Conservation (phyloP, 345 rosid genomes). For the Hibiscus tridactylites region DNA sequence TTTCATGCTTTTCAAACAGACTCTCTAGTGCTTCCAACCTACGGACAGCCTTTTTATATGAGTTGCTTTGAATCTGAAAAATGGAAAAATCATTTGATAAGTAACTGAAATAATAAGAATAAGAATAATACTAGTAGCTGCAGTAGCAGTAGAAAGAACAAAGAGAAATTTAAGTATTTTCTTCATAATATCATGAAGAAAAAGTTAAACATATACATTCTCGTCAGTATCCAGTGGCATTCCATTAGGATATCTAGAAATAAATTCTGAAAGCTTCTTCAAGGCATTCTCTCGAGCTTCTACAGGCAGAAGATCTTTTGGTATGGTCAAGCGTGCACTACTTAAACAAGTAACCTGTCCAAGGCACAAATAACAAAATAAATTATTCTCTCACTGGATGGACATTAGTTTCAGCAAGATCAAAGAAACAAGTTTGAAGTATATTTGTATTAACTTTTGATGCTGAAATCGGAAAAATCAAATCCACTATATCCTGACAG, state of each 20-base stretch:
- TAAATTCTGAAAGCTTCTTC: constrained; percentile 71
- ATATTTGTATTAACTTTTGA: not conserved
- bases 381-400: constrained; percentile 9
- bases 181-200: constrained; percentile 6
- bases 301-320: constrained; percentile 74
- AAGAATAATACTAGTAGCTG: too few species aligned
- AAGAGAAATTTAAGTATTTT: not conserved
- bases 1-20: constrained; percentile 79
- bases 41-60: constrained; percentile 68
- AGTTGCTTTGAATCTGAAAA: constrained; percentile 60
- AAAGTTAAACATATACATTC: constrained; percentile 41
- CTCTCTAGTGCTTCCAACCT: constrained; percentile 81
- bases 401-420: not conserved
- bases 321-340: constrained; percentile 63
- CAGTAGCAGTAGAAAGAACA: not conserved
- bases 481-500: not conserved
- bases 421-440: not conserved
- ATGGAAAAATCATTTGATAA: not conserved
- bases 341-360: constrained; percentile 68
- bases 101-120: constrained; percentile 9
- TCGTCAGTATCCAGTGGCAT: constrained; percentile 79
- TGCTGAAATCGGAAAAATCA: not conserved
- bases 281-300: constrained; percentile 89
- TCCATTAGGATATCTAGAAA: constrained; percentile 67
- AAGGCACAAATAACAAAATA: constrained; percentile 15